Evolutionary conservation across 2,329 filamentous ascomycete species (phyloP).

Genomic region (Botrytis porri): DNA sequence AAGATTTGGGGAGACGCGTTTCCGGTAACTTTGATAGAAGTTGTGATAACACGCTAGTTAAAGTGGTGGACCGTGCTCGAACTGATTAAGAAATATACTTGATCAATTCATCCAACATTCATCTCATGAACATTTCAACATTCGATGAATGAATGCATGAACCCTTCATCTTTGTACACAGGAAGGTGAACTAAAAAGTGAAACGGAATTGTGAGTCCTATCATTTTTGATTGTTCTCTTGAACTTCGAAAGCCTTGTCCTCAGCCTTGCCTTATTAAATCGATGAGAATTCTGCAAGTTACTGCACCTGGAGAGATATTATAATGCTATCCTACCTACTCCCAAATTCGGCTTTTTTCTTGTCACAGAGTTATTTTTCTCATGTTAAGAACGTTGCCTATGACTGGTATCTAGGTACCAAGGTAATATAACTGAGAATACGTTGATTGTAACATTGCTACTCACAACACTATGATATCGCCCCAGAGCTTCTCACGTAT

Average conservation of each 20-base stretch:
- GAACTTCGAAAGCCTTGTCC: background rate
- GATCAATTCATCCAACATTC: background rate
- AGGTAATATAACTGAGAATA: background rate
- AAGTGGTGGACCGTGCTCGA: slow-evolving; percentile 6
- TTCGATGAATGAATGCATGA: background rate
- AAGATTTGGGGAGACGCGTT: slow-evolving; percentile 8
- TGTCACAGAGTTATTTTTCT: background rate
- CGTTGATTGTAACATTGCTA: too few relatives aligned
- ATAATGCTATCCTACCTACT: background rate
- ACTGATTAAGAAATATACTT: background rate
- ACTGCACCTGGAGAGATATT: background rate
- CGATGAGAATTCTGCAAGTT: background rate
- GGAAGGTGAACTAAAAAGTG: background rate
- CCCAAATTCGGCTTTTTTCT: background rate
- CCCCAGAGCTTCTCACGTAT: background rate
- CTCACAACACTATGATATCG: background rate
- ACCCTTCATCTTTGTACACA: background rate
- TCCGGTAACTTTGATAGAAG: slow-evolving; percentile 1
- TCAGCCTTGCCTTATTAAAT: background rate
- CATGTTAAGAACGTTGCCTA: too few relatives aligned
- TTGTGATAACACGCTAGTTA: slow-evolving; percentile 1
- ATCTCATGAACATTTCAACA: background rate
- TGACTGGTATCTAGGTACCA: background rate
- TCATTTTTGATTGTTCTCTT: background rate
- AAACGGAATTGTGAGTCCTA: background rate